These are phyloP conservation scores for Colletotrichum phormii DNA, from an alignment of 2,329 filamentous ascomycete species.

Conservation along the genomic window DNA sequence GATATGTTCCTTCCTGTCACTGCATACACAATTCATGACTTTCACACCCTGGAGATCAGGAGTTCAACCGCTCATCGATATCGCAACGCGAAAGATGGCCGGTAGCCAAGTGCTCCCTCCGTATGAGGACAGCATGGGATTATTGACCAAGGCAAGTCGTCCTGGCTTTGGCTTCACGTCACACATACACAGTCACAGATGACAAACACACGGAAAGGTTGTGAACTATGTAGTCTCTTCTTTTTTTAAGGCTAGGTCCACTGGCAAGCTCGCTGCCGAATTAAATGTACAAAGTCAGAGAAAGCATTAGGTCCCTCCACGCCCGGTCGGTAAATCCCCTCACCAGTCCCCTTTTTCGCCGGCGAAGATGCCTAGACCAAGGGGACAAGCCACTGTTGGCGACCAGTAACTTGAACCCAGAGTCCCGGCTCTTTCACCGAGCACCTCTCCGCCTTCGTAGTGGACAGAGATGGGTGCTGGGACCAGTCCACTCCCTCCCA, in stretches of 20 bases:
- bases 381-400: conserved; percentile 29
- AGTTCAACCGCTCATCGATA: neutral
- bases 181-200: neutral
- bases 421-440: neutral
- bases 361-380: neutral
- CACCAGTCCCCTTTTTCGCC: neutral
- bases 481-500: conserved; percentile 7
- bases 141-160: too few species aligned
- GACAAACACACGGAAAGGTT: neutral
- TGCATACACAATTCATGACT: neutral
- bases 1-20: neutral
- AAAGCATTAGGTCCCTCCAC: conserved; percentile 14
- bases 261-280: conserved; percentile 19
- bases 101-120: too few species aligned
- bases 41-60: neutral
- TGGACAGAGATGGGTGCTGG: neutral
- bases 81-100: too few species aligned
- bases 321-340: conserved; percentile 1
- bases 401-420: conserved; percentile 17
- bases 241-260: conserved; percentile 13
- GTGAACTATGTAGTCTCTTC: conserved; percentile 28
- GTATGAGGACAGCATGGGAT: too few species aligned
- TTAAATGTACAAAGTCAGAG: conserved; percentile 36
- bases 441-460: neutral
- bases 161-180: neutral